phyloP scores from a whole-genome alignment of 441 rosid genomes.

The Erysimum cheiri region DNA sequence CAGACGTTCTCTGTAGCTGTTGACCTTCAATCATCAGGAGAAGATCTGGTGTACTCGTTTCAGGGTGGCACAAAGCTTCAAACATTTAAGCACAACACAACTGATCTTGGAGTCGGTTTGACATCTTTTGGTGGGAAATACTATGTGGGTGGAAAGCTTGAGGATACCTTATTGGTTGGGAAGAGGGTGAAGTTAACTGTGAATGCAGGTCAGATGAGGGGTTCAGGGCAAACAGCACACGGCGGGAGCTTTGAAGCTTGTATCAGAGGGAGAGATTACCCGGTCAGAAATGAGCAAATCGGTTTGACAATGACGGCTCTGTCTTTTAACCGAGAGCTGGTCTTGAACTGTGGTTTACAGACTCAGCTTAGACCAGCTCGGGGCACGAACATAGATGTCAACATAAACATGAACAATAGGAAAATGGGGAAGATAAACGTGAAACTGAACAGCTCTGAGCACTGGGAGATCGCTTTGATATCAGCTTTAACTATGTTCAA shows the following conservation, averaged over 20 bases:
- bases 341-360: constrained; percentile 74
- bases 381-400: constrained; percentile 58
- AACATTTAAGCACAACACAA: constrained; percentile 62
- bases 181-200: constrained; percentile 68
- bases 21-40: constrained; percentile 81
- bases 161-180: constrained; percentile 70
- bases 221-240: constrained; percentile 64
- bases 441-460: constrained; percentile 73
- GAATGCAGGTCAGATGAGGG: constrained; percentile 75
- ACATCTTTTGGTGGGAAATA: constrained; percentile 67
- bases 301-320: constrained; percentile 67
- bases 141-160: constrained; percentile 78
- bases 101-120: constrained; percentile 67
- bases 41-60: constrained; percentile 69
- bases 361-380: constrained; percentile 68
- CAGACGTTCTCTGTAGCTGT: constrained; percentile 65
- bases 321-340: constrained; percentile 72
- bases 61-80: constrained; percentile 67
- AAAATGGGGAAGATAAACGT: constrained; percentile 75
- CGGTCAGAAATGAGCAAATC: constrained; percentile 63
- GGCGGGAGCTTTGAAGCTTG: constrained; percentile 85
- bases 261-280: constrained; percentile 82
- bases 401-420: constrained; percentile 72
- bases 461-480: constrained; percentile 63
- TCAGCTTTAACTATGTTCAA: constrained; percentile 64